Evolutionary conservation across 306 rosid genomes (phyloP), one percentile per base, ranked within the genome.

Genomic region (Pyrus betulifolia): DNA sequence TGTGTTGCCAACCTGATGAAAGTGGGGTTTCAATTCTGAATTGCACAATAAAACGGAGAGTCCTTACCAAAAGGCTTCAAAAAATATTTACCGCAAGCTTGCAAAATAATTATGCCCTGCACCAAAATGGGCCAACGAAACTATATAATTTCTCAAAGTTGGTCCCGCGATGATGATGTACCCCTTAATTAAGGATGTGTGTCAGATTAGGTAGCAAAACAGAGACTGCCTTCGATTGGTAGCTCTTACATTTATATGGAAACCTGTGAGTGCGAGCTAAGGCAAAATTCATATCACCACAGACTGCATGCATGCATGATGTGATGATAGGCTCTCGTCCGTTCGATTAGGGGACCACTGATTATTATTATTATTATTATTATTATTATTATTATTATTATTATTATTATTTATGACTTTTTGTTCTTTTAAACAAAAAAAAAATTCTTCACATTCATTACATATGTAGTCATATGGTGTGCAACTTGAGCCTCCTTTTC

Each of bases 121-220:
- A 70, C 75, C 61, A 75, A 72, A 65, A 46, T 69, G 79, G 75
- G 71, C 79, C 73, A 76, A 59, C 33, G 58, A 81, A 42, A 33
- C 28, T 17, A 76, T 18, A 19, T 57, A 19, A 57, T 21, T 51
- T 51, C 57, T 51, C 57, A 21, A 21, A 19, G 61, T 57, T 21
- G 61, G 61, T n/a, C 22, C 61, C 57, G 12, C 11, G 12, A 42
- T 9, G 45, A 42, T 42, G 63, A 69, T 44, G 75, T 55, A 71
- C 67, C 67, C 75, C 63, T 67, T 42, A 42, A 42, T 42, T 42
- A 74, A 71, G 75, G 52, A 52, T 55, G 44, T 40, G 75, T 80
- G 84, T 84, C 85, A 77, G 75, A 71, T 74, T 79, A 69, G 84
- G 55, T 63, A 78, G 82, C 68, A 33, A 73, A 67, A 60, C 28